phyloP scores from a whole-genome alignment of 805 yeast species.

The Ogataea parapolymorpha region DNA sequence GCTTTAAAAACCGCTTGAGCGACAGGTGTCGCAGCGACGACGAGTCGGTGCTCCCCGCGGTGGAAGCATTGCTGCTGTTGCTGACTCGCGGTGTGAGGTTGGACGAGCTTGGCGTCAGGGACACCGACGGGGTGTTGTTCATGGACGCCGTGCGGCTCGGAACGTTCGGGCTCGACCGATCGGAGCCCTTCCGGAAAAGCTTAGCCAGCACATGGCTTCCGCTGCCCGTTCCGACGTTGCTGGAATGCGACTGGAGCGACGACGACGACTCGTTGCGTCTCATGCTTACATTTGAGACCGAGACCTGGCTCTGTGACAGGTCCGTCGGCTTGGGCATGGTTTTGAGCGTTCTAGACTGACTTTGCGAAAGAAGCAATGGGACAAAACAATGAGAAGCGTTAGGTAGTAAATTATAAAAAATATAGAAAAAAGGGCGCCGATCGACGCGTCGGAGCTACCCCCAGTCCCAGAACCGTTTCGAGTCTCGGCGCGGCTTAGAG shows the following conservation, averaged over 20 bases:
- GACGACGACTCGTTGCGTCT: conserved; percentile 16
- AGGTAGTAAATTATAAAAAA: neutral
- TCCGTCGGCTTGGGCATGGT: conserved; percentile 2
- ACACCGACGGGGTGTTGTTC: conserved; percentile 5
- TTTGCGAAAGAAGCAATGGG: neutral
- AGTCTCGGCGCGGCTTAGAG: conserved; percentile 17
- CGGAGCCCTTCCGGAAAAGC: conserved; percentile 13
- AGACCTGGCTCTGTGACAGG: neutral
- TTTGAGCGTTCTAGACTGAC: neutral
- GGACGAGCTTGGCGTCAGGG: conserved; percentile 17
- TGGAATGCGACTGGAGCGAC: conserved; percentile 14
- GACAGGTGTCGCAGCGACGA: conserved; percentile 22
- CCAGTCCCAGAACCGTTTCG: conserved; percentile 27
- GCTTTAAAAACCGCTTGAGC: conserved; percentile 45
- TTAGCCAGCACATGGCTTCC: conserved; percentile 16
- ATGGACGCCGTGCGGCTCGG: conserved; percentile 7
- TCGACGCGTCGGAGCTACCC: conserved; percentile 8
- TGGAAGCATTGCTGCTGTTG: conserved; percentile 17
- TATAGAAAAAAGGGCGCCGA: conserved; percentile 1
- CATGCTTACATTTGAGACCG: conserved; percentile 1
- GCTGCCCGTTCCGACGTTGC: conserved; percentile 6
- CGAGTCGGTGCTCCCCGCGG: conserved; percentile 19
- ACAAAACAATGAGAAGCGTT: neutral
- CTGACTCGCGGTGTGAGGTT: conserved; percentile 15
- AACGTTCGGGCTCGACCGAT: conserved; percentile 5